Evolutionary conservation across 1,284 basidiomycete species (phyloP), one percentile per base, ranked within the genome.

Genomic region (Moesziomyces sp.): DNA sequence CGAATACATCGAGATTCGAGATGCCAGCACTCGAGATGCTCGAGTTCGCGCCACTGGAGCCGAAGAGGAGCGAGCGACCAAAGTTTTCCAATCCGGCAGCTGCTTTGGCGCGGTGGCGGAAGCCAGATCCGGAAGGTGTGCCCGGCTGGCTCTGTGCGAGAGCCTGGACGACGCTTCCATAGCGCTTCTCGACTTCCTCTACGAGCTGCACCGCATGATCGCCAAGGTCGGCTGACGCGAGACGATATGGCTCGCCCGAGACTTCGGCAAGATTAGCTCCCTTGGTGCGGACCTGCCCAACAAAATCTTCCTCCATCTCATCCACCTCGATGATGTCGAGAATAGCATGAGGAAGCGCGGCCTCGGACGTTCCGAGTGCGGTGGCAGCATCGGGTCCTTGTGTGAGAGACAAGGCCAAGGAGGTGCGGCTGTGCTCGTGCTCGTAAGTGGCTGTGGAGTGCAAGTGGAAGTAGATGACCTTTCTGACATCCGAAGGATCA

Each of bases 381-480:
- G 33, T 55, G 23, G 46, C 24, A n/a, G 35, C n/a, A 14, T 23
- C 18, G 6, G 4, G 16, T 1, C 44, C 33, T 7, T 46, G 35
- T 46, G 43, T 40, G 5, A 69, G 40, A 18, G 59, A 58, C 2
- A 80, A 21, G 5, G 74, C 78, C 19, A 78, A 54, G 13, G 65
- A 35, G 2, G 65, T 50, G 28, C 66, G 76, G 45, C 48, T 24
- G 13, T 52, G 52, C 60, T 80, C 73, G 18, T 56, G 28, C 16
- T 64, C 54, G 42, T 72, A 82, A 19, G 40, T 52, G 5, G 70
- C 56, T 33, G 48, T 44, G 16, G 52, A 44, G 46, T 82, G 77
- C 21, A 82, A 47, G 30, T 80, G 78, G 60, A 74, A 82, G 51
- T 76, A 80, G 45, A 81, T 54, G 45, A 80, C 48, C 43, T 76